Base-by-base conservation (phyloP, 73 alveolate genomes). In the Effrenium voratum region DNA sequence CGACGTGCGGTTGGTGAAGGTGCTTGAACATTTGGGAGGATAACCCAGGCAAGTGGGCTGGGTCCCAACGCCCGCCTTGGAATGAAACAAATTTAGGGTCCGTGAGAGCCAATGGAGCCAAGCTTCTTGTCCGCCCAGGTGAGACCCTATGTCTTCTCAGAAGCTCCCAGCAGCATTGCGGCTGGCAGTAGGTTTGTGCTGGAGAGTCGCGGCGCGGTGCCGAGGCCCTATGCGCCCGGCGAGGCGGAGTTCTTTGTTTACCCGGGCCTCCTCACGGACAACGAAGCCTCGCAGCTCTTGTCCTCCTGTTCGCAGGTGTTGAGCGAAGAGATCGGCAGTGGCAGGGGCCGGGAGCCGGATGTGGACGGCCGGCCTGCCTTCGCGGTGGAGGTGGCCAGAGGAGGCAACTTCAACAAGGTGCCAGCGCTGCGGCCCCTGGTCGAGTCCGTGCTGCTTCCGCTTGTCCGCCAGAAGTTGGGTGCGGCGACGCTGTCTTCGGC, bases 401-500 rank as follows among this genome's bases (percentile, higher is more conserved):
- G 95, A 30, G 47, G 43, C 66, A 59, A 60, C 41, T 59, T 66
- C 15, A 47, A 55, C 36, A 87, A 44, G 44, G 28, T n/a, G n/a
- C n/a, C 85, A 24, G 66, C 95, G 5, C 87, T 66, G 38, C 50
- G 98, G 47, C 98, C 90, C n/a, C 98, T 91, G 40, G 77, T 91
- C 15, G 98, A 91, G 38, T 5, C 86, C 6, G 98, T 72, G 24
- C 36, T 91, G 68, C 75, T 91, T 5, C 98, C 98, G 30, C 59
- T 70, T 34, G 88, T 91, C 8, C 85, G 98, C 43, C 98, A 91
- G 98, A 72, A 91, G 77, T 91, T 46, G 36, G 79, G 30, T 45
- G 50, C 86, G 24, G 90, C 98, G 36, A 59, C 88, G 77, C 44
- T 91, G 55, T 68, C 98, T 22, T 70, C 98, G 41, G 98, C 98